These are phyloP conservation scores for Leptographium radiaticola DNA, from an alignment of 2,329 filamentous ascomycete species.

Conservation along the genomic window DNA sequence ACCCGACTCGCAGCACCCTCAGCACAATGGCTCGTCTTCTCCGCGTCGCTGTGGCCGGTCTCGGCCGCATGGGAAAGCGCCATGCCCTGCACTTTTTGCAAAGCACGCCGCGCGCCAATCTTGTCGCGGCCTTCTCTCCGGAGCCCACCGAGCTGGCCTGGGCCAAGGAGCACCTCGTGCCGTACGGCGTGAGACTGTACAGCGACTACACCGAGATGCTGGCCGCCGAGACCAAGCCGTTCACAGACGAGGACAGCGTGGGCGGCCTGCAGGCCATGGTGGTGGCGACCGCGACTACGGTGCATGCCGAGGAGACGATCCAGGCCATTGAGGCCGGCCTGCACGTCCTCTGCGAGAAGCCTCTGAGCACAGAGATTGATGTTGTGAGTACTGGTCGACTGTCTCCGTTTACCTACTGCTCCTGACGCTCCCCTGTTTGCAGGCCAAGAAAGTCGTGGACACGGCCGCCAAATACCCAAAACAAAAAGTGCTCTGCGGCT, in stretches of 20 bases:
- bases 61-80: slow-evolving; percentile 3
- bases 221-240: background rate
- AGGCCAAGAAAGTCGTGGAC: slow-evolving; percentile 1
- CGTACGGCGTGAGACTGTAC: background rate
- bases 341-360: slow-evolving; percentile 5
- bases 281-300: background rate
- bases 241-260: background rate
- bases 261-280: slow-evolving; percentile 1
- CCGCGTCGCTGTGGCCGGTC: background rate
- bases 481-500: slow-evolving; percentile 2
- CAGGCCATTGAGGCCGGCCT: slow-evolving; percentile 1
- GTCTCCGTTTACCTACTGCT: background rate
- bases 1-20: too few species aligned
- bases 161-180: slow-evolving; percentile 1
- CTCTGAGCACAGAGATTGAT: background rate
- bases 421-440: background rate
- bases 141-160: background rate
- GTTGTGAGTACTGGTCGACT: background rate
- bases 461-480: background rate
- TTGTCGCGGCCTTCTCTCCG: slow-evolving; percentile 1
- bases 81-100: slow-evolving; percentile 1
- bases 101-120: background rate
- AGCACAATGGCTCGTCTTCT: background rate
- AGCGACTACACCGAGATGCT: background rate
- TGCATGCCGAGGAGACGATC: slow-evolving; percentile 3